These are phyloP conservation scores for Primulina eburnea DNA, from an alignment of 257 asterid genomes.

Conservation along the genomic window DNA sequence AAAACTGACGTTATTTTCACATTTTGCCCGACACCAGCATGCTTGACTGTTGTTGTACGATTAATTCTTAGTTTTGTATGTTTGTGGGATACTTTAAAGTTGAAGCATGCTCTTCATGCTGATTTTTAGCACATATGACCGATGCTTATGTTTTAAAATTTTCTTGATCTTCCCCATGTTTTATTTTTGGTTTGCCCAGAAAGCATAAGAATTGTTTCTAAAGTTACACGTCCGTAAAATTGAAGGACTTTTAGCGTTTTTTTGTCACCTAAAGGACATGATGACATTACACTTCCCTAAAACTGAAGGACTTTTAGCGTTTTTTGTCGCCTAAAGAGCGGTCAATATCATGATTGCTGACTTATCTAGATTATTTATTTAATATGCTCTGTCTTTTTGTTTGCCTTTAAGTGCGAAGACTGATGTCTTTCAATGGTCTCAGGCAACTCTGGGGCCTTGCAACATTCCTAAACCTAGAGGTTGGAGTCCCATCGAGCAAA, in stretches of 20 bases:
- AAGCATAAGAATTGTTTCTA: not conserved
- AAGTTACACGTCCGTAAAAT: not conserved
- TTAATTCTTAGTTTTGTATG: too few relatives aligned
- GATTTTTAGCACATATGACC: not conserved
- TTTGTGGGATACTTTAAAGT: not conserved
- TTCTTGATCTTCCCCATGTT: not conserved
- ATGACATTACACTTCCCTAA: not conserved
- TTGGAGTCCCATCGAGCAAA: slow-evolving; percentile 93
- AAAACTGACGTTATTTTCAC: not conserved
- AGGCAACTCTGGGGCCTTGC: slow-evolving; percentile 96
- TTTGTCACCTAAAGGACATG: not conserved
- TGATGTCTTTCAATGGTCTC: slow-evolving; percentile 34
- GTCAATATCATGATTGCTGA: not conserved
- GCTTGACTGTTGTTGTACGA: not conserved
- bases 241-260: not conserved
- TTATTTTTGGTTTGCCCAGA: not conserved
- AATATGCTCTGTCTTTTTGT: slow-evolving; percentile 10
- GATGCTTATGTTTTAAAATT: not conserved
- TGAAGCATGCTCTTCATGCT: not conserved
- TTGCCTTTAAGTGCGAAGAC: slow-evolving; percentile 8
- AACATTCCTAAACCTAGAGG: slow-evolving; percentile 86
- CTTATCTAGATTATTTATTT: not conserved
- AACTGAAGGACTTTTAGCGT: not conserved
- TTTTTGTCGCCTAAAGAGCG: not conserved
- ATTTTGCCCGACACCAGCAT: too few relatives aligned